Base-by-base conservation (phyloP, 2,329 filamentous ascomycete genomes). In the Fusarium sp. region DNA sequence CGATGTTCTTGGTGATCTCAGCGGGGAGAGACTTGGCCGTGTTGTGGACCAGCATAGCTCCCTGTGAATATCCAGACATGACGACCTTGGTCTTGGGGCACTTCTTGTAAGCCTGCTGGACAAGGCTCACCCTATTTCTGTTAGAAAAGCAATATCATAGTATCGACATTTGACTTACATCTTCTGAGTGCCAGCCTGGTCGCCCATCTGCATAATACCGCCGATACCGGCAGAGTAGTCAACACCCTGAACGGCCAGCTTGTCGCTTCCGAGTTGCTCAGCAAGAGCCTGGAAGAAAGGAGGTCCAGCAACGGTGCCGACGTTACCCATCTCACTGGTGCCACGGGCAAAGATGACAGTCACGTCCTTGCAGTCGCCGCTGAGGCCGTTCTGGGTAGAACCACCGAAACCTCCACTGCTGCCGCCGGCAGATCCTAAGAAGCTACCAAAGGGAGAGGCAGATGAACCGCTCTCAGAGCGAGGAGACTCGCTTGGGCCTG, bases 271-370 rank as follows among this genome's bases (percentile, higher is more conserved):
- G 58, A 86, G 75, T 49, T 75, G 71, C 6, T 70, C 45, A 11
- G 77, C 77, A 2, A 88, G 72, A 4, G 81, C 80, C 36, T 80
- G 75, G 61, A 84, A 83, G 66, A 87, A 83, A 3, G 83, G 80
- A 4, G 85, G 85, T 1, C 85, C 85, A 3, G 81, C 78, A 8
- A 82, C 62, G 23, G 70, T 72, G 21, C 86, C 86, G 48, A 88
- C 82, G 67, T 85, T 87, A 39, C 84, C 84, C 2, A 64, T 35
- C 74, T 87, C 84, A 8, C 80, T 82, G 6, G 85, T 87, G 11
- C 86, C 85, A 18, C 85, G 81, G n/a, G 85, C 85, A 67, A 85
- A 88, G 68, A 88, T 82, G 50, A 88, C 74, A 10, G 84, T 87
- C 63, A 85, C 79, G 31, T 61, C 66, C 55, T 73, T 74, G 66